These are phyloP conservation scores for Kwoniella botswanensis DNA, from an alignment of 768 basidiomycete genomes.

Conservation along the genomic window DNA sequence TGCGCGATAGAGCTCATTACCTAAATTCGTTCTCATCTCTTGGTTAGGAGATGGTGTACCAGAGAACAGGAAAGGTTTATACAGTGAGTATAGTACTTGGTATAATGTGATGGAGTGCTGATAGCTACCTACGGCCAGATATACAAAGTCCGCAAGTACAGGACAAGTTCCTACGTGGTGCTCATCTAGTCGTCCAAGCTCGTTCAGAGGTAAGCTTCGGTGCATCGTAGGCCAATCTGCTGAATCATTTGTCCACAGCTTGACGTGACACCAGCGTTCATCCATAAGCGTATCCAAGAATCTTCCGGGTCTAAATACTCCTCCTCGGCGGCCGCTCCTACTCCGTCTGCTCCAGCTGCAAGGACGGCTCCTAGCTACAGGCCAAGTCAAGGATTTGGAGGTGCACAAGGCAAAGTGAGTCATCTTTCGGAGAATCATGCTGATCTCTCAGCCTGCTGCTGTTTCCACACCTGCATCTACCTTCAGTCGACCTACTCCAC, in stretches of 20 bases:
- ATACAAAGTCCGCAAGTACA: constrained; percentile 78
- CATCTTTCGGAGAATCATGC: neutral
- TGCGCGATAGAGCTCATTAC: constrained; percentile 69
- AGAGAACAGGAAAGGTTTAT: constrained; percentile 86
- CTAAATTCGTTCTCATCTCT: constrained; percentile 93
- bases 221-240: too few relatives aligned
- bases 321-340: constrained; percentile 66
- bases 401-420: constrained; percentile 49
- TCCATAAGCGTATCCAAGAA: constrained; percentile 84
- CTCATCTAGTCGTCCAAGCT: constrained; percentile 59
- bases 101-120: neutral
- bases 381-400: constrained; percentile 50
- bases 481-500: constrained; percentile 61
- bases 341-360: constrained; percentile 61
- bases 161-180: constrained; percentile 76
- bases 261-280: constrained; percentile 77
- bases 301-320: constrained; percentile 91
- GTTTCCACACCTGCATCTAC: constrained; percentile 46
- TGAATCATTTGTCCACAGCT: constrained; percentile 60
- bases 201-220: constrained; percentile 34
- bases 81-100: constrained; percentile 61
- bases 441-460: constrained; percentile 54
- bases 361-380: constrained; percentile 74
- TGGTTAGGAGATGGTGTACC: constrained; percentile 99
- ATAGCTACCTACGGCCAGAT: constrained; percentile 55